Evolutionary conservation across 2,329 filamentous ascomycete species (phyloP).

Genomic region (Paecilomyces fulvus): DNA sequence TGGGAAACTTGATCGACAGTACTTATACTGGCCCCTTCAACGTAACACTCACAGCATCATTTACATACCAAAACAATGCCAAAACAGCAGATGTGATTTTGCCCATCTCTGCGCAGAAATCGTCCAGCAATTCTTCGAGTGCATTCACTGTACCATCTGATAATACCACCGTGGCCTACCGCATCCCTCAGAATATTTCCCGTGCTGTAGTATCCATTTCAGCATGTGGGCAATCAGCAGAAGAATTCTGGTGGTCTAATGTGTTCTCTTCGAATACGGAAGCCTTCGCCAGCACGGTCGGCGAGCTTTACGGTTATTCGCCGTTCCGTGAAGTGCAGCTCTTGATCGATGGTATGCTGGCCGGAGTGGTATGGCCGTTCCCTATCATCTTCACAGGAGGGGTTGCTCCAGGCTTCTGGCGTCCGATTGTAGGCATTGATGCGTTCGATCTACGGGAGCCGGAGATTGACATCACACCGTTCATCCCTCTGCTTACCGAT

Average conservation of each 20-base stretch:
- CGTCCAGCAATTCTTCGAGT: conserved; percentile 46
- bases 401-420: conserved; percentile 66
- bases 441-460: conserved; percentile 71
- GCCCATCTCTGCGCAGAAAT: conserved; percentile 42
- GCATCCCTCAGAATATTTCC: conserved; percentile 57
- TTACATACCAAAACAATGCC: conserved; percentile 45
- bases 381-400: conserved; percentile 77
- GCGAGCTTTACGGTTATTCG: conserved; percentile 56
- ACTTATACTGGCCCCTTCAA: conserved; percentile 67
- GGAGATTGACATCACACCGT: conserved; percentile 75
- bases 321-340: conserved; percentile 74
- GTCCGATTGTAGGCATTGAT: conserved; percentile 69
- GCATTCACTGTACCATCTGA: conserved; percentile 59
- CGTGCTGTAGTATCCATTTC: conserved; percentile 68
- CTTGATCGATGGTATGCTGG: conserved; percentile 61
- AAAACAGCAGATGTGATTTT: conserved; percentile 56
- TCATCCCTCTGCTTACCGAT: conserved; percentile 61
- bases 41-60: conserved; percentile 64
- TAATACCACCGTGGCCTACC: conserved; percentile 50
- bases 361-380: conserved; percentile 73
- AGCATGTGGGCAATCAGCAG: conserved; percentile 64
- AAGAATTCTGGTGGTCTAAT: conserved; percentile 85
- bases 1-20: conserved; percentile 63
- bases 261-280: conserved; percentile 54
- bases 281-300: conserved; percentile 51